phyloP scores from a whole-genome alignment of 73 alveolate genomes.

The Symbiodinium pilosum region DNA sequence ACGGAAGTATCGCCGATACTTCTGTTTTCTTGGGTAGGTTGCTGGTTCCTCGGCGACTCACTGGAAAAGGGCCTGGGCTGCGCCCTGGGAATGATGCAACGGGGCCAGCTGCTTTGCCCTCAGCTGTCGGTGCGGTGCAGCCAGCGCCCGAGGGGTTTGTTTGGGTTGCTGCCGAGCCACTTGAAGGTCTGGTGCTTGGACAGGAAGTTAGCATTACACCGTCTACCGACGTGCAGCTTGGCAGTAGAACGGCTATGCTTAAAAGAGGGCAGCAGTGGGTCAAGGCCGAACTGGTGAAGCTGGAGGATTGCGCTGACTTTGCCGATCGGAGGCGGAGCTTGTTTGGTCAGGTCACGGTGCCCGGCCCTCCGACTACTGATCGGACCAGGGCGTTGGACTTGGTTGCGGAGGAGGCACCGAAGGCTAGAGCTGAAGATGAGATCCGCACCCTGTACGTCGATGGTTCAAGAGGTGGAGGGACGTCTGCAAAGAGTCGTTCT shows the following conservation, averaged over 20 bases:
- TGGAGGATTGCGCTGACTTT: no score
- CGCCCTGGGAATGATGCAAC: no score
- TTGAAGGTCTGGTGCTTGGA: neutral
- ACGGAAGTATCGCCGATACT: neutral
- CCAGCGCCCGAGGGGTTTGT: slow-evolving; percentile 8
- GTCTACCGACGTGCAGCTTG: neutral
- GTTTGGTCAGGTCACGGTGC: neutral
- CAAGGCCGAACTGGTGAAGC: no score
- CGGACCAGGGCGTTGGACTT: neutral
- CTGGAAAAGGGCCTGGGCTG: neutral
- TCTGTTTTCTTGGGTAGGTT: neutral
- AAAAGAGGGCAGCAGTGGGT: no score
- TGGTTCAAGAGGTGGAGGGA: neutral
- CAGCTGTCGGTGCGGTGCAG: neutral
- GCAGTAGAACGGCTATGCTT: no score
- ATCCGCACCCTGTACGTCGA: no score
- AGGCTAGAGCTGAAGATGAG: no score
- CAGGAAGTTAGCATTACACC: neutral
- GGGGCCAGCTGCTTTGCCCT: no score
- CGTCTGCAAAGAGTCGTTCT: neutral
- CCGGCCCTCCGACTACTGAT: neutral
- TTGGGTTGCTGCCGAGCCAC: neutral
- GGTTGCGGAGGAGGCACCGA: neutral
- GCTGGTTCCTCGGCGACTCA: neutral
- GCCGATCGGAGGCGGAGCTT: no score